These are phyloP conservation scores for Jaltomata sinuosa DNA, from an alignment of 257 asterid species.

Conservation along the genomic window DNA sequence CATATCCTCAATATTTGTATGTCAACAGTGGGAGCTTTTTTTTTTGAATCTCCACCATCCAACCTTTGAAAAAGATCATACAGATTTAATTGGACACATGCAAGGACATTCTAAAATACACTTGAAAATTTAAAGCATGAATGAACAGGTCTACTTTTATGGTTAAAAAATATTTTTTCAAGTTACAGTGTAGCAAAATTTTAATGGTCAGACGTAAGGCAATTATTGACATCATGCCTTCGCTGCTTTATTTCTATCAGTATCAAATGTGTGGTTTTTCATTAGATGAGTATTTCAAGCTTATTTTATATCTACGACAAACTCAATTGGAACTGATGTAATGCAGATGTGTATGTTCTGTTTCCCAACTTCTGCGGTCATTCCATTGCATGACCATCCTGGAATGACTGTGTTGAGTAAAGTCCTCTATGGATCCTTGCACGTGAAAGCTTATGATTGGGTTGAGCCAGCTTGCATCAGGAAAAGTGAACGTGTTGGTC, in stretches of 20 bases:
- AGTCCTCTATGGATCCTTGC: conserved; percentile 91
- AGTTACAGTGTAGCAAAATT: neutral
- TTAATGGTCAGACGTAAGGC: neutral
- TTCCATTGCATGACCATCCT: conserved; percentile 96
- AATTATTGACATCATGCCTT: neutral
- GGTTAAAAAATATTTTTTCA: neutral
- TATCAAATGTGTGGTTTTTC: neutral
- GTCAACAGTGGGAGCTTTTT: neutral
- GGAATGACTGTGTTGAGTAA: conserved; percentile 96
- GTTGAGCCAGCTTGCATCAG: conserved; percentile 68
- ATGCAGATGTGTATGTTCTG: conserved; percentile 95
- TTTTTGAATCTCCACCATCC: neutral
- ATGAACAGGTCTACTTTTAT: neutral
- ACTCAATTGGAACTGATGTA: conserved; percentile 10
- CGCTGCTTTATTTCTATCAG: neutral
- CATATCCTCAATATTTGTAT: neutral
- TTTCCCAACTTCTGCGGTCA: conserved; percentile 88
- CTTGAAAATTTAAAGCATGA: neutral
- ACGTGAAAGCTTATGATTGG: conserved; percentile 92
- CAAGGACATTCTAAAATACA: neutral
- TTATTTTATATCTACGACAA: conserved; percentile 2
- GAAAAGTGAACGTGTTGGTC: conserved; percentile 36
- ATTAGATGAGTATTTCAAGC: neutral
- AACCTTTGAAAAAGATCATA: neutral
- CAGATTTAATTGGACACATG: neutral